Evolutionary conservation across 2,329 filamentous ascomycete genomes (phyloP), one percentile per base, ranked within the genome.

Genomic region (Ramichloridium luteum): DNA sequence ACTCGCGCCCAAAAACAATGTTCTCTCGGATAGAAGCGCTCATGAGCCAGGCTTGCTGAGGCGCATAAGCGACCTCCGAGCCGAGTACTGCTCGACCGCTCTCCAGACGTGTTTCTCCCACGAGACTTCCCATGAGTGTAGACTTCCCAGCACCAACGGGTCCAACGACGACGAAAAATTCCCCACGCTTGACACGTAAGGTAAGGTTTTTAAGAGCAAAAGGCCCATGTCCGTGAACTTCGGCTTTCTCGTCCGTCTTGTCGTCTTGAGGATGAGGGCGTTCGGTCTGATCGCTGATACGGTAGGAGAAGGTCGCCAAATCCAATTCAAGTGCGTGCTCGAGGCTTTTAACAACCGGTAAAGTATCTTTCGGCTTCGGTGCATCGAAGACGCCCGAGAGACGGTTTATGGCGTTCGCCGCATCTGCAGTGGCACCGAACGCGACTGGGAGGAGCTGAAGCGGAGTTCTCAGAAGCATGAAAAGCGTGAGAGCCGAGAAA

Each of bases 1-100:
- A 68, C 67, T 81, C 85, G 8, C 26, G 16, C 11, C 84, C 84
- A 48, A 93, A 93, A 1, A 84, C 56, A 34, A 94, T 88, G 48
- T 93, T 93, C 13, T 92, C 72, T 36, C 72, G 72, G 3, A 93
- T 69, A 1, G 78, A 80, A 0, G 81, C 68, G 48, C 93, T 93
- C 51, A 93, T 84, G 28, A 94, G 90, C 86, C 86, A 94, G 0
- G 86, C 80, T 49, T 90, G 90, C 53, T 94, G 86, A 6, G 34
- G 28, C 6, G 25, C 31, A 25, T 35, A 34, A 5, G 35, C 32
- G 12, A 20, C 13, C n/a, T 29, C 25, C 14, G 32, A 34, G 6
- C 26, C 25, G 10, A 34, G 26, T 10, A 34, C 26, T 23, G 26
- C 32, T 11, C 27, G 16, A 10, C 32, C 32, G 14, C 18, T 13